Evolutionary conservation across 371 early-diverging fungal species (phyloP).

Genomic region (Mortierella sp.): DNA sequence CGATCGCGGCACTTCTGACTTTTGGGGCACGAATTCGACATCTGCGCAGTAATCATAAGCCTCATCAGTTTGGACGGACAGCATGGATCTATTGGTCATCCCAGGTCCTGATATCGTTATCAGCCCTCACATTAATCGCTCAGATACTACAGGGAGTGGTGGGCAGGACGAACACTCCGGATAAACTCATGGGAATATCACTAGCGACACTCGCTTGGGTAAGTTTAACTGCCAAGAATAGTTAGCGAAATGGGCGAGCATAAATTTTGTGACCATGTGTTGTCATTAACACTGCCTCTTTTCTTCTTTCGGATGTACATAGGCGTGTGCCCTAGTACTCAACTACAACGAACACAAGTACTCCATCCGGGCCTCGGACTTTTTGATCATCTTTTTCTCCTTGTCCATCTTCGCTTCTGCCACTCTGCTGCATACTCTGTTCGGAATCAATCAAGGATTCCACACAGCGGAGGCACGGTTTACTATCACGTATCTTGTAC

Average conservation of each 20-base stretch:
- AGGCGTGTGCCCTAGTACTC: slow-evolving; percentile 28
- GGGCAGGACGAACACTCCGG: neutral
- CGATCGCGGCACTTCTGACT: neutral
- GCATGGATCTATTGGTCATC: slow-evolving; percentile 54
- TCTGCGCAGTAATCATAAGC: slow-evolving; percentile 17
- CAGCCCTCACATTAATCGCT: slow-evolving; percentile 11
- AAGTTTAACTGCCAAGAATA: neutral
- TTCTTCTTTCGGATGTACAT: neutral
- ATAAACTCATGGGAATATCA: slow-evolving; percentile 10
- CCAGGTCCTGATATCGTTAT: slow-evolving; percentile 20
- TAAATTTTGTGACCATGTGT: neutral
- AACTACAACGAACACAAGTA: slow-evolving; percentile 50
- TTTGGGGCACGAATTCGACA: slow-evolving; percentile 14
- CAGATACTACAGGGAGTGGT: neutral
- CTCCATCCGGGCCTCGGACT: slow-evolving; percentile 44
- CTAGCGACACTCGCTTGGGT: slow-evolving; percentile 20
- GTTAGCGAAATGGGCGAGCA: neutral
- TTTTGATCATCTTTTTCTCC: slow-evolving; percentile 26
- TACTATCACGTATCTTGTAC: slow-evolving; percentile 13
- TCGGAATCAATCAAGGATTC: neutral
- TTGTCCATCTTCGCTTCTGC: slow-evolving; percentile 10
- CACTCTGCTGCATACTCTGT: slow-evolving; percentile 19
- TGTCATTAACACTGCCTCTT: neutral
- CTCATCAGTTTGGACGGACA: slow-evolving; percentile 39
- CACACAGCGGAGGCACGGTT: neutral